These are phyloP conservation scores for Solanum appendiculatum DNA, from an alignment of 257 asterid genomes.

Conservation along the genomic window DNA sequence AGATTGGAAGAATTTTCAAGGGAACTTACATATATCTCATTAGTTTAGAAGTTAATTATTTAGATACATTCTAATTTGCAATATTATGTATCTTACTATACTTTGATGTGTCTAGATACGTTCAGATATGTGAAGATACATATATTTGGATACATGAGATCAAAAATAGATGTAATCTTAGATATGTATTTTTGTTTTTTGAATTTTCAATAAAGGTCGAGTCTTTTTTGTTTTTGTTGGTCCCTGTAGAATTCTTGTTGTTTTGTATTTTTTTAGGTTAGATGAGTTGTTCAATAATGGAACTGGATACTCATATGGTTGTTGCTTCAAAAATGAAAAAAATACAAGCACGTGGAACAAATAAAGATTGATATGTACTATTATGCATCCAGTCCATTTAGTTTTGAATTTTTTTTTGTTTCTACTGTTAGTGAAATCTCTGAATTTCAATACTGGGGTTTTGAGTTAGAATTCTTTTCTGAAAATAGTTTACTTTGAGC, in stretches of 20 bases:
- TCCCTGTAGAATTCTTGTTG: slow-evolving; percentile 2
- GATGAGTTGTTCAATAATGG: slow-evolving; percentile 20
- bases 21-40: too few relatives aligned
- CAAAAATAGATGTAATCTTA: too few relatives aligned
- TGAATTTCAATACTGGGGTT: slow-evolving; percentile 1
- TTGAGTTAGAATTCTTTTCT: not conserved
- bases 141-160: too few relatives aligned
- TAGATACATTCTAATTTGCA: too few relatives aligned
- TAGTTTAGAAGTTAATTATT: too few relatives aligned
- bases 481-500: not conserved
- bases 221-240: slow-evolving; percentile 12
- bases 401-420: slow-evolving; percentile 4
- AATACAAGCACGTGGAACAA: slow-evolving; percentile 20
- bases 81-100: too few relatives aligned
- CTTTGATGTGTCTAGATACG: too few relatives aligned
- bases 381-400: not conserved
- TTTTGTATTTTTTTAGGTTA: slow-evolving; percentile 7
- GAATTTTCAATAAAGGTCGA: not conserved
- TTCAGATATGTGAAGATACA: too few relatives aligned
- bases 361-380: slow-evolving; percentile 14
- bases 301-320: slow-evolving; percentile 12
- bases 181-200: slow-evolving; percentile 1
- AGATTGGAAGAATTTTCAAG: too few relatives aligned
- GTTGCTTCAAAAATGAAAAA: slow-evolving; percentile 16
- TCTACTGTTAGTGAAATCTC: not conserved